Conservation (phyloP, 768 basidiomycete species). For the Tubosaeta brunneosetosa region DNA sequence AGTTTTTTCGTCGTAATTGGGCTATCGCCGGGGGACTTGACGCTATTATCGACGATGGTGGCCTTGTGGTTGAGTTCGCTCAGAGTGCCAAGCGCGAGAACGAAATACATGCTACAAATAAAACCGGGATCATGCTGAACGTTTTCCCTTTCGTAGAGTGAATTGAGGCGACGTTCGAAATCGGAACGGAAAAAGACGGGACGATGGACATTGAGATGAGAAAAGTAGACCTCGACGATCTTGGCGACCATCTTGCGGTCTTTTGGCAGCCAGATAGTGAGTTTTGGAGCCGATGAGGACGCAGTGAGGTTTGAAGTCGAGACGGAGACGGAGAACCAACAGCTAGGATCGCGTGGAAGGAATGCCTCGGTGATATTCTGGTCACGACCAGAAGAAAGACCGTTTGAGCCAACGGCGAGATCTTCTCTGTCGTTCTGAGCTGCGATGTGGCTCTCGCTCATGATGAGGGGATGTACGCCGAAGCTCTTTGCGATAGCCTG, state of each 20-base stretch:
- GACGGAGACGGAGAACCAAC: constrained; percentile 57
- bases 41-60: constrained; percentile 45
- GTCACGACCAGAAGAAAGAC: constrained; percentile 66
- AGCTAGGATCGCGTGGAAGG: constrained; percentile 52
- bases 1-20: constrained; percentile 51
- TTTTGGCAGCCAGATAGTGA: constrained; percentile 67
- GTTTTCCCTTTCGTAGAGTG: constrained; percentile 57
- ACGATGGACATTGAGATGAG: constrained; percentile 71
- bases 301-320: constrained; percentile 41
- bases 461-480: constrained; percentile 69
- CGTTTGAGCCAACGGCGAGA: constrained; percentile 70
- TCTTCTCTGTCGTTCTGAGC: constrained; percentile 59
- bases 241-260: constrained; percentile 61
- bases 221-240: constrained; percentile 70
- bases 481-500: constrained; percentile 74
- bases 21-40: constrained; percentile 29
- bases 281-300: constrained; percentile 22
- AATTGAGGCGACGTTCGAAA: constrained; percentile 59
- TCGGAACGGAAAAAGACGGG: constrained; percentile 69
- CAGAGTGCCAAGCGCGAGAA: constrained; percentile 77
- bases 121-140: constrained; percentile 69
- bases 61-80: constrained; percentile 76
- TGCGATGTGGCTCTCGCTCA: constrained; percentile 56
- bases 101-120: constrained; percentile 70
- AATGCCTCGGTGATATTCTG: constrained; percentile 50